Evolutionary conservation across 208 protist genomes (phyloP).

Genomic region (Trypanosoma lewisi): DNA sequence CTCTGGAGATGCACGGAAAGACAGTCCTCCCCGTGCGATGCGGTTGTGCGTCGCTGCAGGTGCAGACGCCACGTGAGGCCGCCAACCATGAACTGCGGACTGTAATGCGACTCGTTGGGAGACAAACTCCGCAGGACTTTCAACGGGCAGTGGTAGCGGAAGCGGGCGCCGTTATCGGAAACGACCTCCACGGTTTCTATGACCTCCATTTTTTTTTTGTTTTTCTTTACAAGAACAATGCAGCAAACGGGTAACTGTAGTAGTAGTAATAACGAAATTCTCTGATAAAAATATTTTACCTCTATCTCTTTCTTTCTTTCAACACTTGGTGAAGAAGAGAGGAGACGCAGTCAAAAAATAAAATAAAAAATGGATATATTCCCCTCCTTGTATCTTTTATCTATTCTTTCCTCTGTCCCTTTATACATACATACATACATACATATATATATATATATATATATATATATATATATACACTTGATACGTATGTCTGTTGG

Average conservation of each 20-base stretch:
- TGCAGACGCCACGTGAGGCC: slow-evolving; percentile 82
- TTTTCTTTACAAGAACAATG: slow-evolving; percentile 5
- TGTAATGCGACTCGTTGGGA: slow-evolving; percentile 68
- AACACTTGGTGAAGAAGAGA: too few species aligned
- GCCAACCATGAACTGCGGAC: slow-evolving; percentile 74
- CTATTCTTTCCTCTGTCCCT: not conserved
- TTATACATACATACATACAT: slow-evolving; percentile 6
- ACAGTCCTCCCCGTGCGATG: slow-evolving; percentile 42
- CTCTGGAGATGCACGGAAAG: slow-evolving; percentile 85
- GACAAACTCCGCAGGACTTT: slow-evolving; percentile 59
- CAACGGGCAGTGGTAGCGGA: slow-evolving; percentile 79
- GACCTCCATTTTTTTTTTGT: slow-evolving; percentile 21
- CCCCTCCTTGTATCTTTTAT: too few species aligned
- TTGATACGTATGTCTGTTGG: too few species aligned
- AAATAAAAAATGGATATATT: not conserved
- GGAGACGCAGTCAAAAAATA: too few species aligned
- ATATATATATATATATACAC: too few species aligned
- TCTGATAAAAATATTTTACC: too few species aligned
- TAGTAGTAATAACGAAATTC: too few species aligned
- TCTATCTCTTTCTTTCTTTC: too few species aligned
- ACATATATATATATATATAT: too few species aligned
- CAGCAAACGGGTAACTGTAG: too few species aligned
- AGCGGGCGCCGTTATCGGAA: slow-evolving; percentile 58
- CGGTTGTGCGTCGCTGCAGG: slow-evolving; percentile 52
- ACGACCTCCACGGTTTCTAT: slow-evolving; percentile 69